A percentile compares a stretch with the other conserved stretches of the same genome.
Conservation (phyloP, 2,329 filamentous ascomycete genomes). For the Neocatenulostroma microsporum region DNA sequence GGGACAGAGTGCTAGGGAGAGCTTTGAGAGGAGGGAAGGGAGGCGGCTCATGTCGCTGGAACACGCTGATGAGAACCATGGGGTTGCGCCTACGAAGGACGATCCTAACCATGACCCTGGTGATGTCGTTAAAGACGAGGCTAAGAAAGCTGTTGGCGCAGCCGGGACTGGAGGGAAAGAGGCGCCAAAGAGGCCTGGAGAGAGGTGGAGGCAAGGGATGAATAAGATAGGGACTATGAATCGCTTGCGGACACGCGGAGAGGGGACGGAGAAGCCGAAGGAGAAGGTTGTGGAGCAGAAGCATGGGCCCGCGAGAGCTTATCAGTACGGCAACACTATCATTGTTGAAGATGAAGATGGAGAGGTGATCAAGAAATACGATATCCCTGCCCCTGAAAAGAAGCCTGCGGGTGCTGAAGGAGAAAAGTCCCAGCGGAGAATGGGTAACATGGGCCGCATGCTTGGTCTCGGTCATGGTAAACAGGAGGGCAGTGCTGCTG, state of each 20-base stretch:
- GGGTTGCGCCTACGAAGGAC: conserved; percentile 42
- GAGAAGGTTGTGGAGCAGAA: conserved; percentile 38
- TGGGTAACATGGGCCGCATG: conserved; percentile 49
- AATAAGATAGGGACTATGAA: conserved; percentile 34
- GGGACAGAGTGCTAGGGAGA: conserved; percentile 48
- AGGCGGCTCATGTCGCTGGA: conserved; percentile 48
- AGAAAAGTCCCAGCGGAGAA: conserved; percentile 34
- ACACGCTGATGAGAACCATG: conserved; percentile 31
- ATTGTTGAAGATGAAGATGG: conserved; percentile 83
- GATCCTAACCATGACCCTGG: conserved; percentile 36
- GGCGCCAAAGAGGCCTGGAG: conserved; percentile 30
- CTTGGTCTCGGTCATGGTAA: conserved; percentile 35
- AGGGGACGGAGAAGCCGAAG: conserved; percentile 22
- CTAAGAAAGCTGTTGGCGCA: conserved; percentile 59
- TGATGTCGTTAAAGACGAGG: conserved; percentile 27
- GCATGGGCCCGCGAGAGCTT: conserved; percentile 69
- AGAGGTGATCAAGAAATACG: conserved; percentile 78
- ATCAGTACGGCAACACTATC: conserved; percentile 81
- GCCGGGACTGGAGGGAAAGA: conserved; percentile 68
- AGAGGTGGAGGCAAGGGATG: conserved; percentile 33
- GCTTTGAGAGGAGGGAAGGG: conserved; percentile 51
- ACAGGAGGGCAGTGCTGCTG: conserved; percentile 16
- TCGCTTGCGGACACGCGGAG: conserved; percentile 36
- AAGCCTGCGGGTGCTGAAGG: conserved; percentile 28
- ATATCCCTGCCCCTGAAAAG: conserved; percentile 51